Evolutionary conservation across 1,284 basidiomycete genomes (phyloP).

Genomic region (Heliocybe sulcata): DNA sequence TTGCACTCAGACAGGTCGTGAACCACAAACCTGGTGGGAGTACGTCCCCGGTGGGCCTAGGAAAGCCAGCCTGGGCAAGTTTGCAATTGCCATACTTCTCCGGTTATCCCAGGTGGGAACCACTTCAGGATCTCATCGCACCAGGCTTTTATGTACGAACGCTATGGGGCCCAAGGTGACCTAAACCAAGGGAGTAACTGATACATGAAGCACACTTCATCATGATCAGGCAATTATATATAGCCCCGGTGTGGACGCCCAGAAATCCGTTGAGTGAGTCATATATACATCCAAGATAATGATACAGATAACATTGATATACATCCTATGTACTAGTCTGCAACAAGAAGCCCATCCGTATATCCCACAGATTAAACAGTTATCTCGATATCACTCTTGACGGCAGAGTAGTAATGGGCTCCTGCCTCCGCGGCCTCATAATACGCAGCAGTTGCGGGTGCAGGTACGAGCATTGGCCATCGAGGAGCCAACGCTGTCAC

Average conservation of each 20-base stretch:
- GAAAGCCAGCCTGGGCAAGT: conserved; percentile 27
- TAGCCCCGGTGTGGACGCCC: no score
- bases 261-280: no score
- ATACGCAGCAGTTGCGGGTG: neutral
- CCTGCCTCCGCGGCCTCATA: neutral
- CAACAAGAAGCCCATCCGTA: no score
- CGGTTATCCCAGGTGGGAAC: no score
- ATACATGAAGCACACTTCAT: neutral
- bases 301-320: no score
- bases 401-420: neutral
- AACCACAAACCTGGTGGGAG: conserved; percentile 57
- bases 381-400: neutral
- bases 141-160: no score
- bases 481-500: conserved; percentile 1
- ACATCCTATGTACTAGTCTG: no score
- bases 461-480: neutral
- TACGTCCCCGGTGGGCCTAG: conserved; percentile 73
- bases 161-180: no score
- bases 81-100: neutral
- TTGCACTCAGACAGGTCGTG: neutral
- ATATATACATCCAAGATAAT: no score
- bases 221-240: no score
- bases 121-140: no score
- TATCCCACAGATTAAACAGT: neutral
- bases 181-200: no score